These are phyloP conservation scores for Komagataella pastoris DNA, from an alignment of 805 yeast genomes.

Conservation along the genomic window DNA sequence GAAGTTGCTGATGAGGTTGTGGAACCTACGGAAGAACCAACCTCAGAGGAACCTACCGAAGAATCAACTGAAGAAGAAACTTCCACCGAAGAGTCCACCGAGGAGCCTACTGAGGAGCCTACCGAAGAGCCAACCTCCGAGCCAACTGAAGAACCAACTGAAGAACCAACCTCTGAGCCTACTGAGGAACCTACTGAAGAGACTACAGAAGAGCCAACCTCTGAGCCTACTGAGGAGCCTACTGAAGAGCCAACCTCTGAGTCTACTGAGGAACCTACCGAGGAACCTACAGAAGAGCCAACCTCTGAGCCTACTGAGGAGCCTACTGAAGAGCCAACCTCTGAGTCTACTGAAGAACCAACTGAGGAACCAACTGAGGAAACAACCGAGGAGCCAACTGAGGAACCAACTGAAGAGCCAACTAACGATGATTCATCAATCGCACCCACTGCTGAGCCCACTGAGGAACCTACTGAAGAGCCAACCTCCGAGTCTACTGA, in stretches of 20 bases:
- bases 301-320: background rate
- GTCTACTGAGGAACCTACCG: background rate
- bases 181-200: background rate
- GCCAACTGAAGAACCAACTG: background rate
- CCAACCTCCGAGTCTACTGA: background rate
- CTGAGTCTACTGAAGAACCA: background rate
- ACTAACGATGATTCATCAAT: too few relatives aligned
- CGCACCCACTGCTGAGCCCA: too few relatives aligned
- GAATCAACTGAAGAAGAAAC: background rate
- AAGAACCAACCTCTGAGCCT: background rate
- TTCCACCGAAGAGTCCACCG: background rate
- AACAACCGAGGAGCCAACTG: background rate
- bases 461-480: background rate
- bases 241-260: background rate
- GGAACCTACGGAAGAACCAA: too few relatives aligned
- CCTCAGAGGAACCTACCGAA: background rate
- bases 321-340: background rate
- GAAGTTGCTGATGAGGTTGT: background rate
- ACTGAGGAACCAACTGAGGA: background rate
- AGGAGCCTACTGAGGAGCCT: background rate
- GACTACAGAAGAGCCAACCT: background rate
- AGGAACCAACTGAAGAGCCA: background rate
- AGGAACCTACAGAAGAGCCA: background rate
- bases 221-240: background rate
- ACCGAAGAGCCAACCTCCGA: background rate